Evolutionary conservation across 2,329 filamentous ascomycete species (phyloP).

Genomic region (Aspergillus novoparasiticus): DNA sequence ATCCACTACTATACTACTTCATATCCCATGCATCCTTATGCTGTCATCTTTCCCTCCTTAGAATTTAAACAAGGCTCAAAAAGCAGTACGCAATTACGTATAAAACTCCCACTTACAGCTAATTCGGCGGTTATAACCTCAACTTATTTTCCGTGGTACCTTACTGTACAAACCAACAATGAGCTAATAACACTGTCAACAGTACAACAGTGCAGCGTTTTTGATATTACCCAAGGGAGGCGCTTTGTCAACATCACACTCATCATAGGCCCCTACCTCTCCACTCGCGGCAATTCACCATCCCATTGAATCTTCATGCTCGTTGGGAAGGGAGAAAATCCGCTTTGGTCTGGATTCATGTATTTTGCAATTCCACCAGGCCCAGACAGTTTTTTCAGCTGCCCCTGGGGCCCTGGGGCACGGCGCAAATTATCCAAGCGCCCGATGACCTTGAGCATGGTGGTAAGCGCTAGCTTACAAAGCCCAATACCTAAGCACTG

Average conservation of each 20-base stretch:
- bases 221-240: background rate
- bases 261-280: background rate
- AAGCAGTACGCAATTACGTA: background rate
- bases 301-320: conserved; percentile 51
- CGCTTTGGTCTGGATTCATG: conserved; percentile 47
- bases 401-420: conserved; percentile 43
- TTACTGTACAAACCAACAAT: background rate
- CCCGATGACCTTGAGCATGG: conserved; percentile 46
- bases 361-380: conserved; percentile 46
- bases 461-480: conserved; percentile 37
- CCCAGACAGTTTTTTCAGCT: conserved; percentile 42
- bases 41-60: background rate
- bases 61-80: background rate
- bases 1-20: background rate
- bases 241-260: background rate
- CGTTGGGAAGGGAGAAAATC: conserved; percentile 46
- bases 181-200: background rate
- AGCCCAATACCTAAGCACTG: conserved; percentile 57
- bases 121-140: background rate
- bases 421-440: conserved; percentile 45
- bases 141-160: background rate
- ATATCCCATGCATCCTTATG: background rate
- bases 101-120: background rate
- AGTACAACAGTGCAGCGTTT: background rate
- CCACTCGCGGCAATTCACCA: conserved; percentile 34